Evolutionary conservation across 495 filamentous ascomycete genomes (phyloP), one percentile per base, ranked within the genome.

Genomic region (Penicillium simplicissimum): DNA sequence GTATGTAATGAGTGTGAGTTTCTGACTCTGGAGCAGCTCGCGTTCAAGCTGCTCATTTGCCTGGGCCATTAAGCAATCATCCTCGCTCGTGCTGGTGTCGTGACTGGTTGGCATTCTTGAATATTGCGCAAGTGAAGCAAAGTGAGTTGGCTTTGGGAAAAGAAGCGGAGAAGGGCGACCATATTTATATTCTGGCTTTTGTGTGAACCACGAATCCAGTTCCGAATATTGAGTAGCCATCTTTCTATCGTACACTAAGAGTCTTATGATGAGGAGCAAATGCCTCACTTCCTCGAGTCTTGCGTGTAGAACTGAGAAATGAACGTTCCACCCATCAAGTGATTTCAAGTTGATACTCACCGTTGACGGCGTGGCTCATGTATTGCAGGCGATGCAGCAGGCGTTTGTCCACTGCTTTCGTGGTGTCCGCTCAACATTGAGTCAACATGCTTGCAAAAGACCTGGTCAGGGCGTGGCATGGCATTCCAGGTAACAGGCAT

Each of bases 61-160:
- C 4, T 31, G 13, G n/a, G 48, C 48, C 23, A 52, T 34, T 4
- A 49, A 25, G 15, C 48, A 17, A n/a, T 52, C 48, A 52, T 31
- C 23, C 28, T 52, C 48, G 28, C 48, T 15, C 3, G 48, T 51
- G 25, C 33, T 25, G 48, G 48, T 33, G 48, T 51, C 48, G 4
- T 31, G 48, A 51, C 15, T 48, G 43, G 43, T 48, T 48, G 43
- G 21, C 19, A 48, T 48, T 10, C 43, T 48, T 48, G 43, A 48
- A 48, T 48, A n/a, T 28, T 19, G 42, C 10, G 42, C 21, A 17
- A 19, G 43, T 14, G 23, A 25, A 48, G 21, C 19, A 2, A 25
- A 28, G 11, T 49, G 43, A 47, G 45, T 49, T 25, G 45, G 45
- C 25, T 15, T 49, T 15, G 25, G 45, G 45, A 49, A 49, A 19